Evolutionary conservation across 1,139 yeast genomes (phyloP).

Genomic region (Debaryomycetaceae sp.): DNA sequence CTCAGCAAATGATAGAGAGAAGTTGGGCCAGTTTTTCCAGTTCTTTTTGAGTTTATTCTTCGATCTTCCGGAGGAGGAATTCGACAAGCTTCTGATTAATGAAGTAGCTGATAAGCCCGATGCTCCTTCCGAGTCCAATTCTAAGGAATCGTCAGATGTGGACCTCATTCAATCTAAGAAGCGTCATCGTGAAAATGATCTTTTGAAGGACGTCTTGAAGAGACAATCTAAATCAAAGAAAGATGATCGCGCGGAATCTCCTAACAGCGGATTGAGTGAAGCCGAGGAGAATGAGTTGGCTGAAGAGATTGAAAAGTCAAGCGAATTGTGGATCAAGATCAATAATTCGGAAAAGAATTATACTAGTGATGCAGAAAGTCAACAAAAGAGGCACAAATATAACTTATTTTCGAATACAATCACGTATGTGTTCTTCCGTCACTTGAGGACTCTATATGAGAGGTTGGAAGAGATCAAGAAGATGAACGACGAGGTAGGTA

Average conservation of each 20-base stretch:
- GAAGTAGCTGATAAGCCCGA: conserved; percentile 9
- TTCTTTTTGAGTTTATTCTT: conserved; percentile 71
- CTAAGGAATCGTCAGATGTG: conserved; percentile 5
- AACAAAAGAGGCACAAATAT: conserved; percentile 45
- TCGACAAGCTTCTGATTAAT: conserved; percentile 23
- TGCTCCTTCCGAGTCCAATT: conserved; percentile 9
- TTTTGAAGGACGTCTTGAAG: conserved; percentile 72
- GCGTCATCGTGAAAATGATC: conserved; percentile 61
- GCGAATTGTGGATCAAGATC: conserved; percentile 63
- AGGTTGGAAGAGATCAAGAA: conserved; percentile 75
- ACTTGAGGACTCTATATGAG: conserved; percentile 74
- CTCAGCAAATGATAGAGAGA: conserved; percentile 78
- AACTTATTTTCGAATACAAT: conserved; percentile 91
- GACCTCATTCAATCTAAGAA: conserved; percentile 27
- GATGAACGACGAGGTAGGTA: conserved; percentile 62
- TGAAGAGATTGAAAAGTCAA: conserved; percentile 55
- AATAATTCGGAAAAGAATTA: conserved; percentile 30
- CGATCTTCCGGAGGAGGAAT: conserved; percentile 40
- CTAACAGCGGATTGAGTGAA: conserved; percentile 26
- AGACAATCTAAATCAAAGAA: conserved; percentile 52
- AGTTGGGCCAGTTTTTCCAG: conserved; percentile 67
- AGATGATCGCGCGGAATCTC: conserved; percentile 34
- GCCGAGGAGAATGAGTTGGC: conserved; percentile 32
- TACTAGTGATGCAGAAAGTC: conserved; percentile 14
- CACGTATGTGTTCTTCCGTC: conserved; percentile 86